These are phyloP conservation scores for Suillus clintonianus DNA, from an alignment of 768 basidiomycete genomes.

Conservation along the genomic window DNA sequence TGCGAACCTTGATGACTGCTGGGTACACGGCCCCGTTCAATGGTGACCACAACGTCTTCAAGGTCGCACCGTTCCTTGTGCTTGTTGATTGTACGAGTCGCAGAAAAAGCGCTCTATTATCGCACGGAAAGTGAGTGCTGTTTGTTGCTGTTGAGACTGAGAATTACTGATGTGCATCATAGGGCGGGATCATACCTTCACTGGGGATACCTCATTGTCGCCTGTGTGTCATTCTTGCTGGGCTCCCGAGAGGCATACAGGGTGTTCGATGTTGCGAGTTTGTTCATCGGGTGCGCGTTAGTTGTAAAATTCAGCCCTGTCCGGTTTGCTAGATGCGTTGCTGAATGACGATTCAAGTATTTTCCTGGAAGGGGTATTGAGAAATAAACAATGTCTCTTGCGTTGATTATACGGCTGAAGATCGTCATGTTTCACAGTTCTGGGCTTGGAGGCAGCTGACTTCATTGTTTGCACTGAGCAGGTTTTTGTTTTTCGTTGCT, in stretches of 20 bases:
- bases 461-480: neutral
- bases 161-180: constrained; percentile 24
- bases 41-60: constrained; percentile 75
- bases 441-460: neutral
- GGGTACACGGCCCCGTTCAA: constrained; percentile 79
- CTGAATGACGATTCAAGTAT: neutral
- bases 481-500: neutral
- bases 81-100: constrained; percentile 64
- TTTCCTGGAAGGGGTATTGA: neutral
- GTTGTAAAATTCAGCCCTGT: neutral
- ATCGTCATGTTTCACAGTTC: no score
- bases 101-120: constrained; percentile 40
- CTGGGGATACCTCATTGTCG: constrained; percentile 56
- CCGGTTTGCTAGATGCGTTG: neutral
- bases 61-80: constrained; percentile 63
- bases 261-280: constrained; percentile 63
- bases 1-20: constrained; percentile 78
- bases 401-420: neutral
- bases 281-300: constrained; percentile 20
- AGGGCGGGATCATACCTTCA: constrained; percentile 32
- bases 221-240: constrained; percentile 56
- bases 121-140: constrained; percentile 40
- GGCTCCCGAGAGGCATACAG: constrained; percentile 69
- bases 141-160: neutral
- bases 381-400: neutral